Conservation (phyloP, 2,329 filamentous ascomycete species). For the Trichoderma endophyticum region DNA sequence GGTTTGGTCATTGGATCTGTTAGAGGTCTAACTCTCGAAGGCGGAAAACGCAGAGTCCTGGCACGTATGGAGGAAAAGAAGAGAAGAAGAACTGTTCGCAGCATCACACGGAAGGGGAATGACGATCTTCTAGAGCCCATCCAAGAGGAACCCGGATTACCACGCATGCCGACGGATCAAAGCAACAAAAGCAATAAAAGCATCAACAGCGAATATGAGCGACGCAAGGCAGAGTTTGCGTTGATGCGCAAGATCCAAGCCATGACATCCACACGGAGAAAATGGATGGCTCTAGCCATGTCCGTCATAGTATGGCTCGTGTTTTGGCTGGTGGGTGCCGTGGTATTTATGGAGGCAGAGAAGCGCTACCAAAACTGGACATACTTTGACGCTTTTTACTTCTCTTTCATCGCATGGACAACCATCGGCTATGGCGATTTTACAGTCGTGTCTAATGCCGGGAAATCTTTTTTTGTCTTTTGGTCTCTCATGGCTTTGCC, state of each 20-base stretch:
- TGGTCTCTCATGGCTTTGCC: conserved; percentile 86
- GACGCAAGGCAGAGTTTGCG: conserved; percentile 68
- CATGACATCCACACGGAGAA: conserved; percentile 60
- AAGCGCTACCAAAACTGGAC: conserved; percentile 56
- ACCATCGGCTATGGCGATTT: conserved; percentile 87
- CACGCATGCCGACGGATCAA: conserved; percentile 6
- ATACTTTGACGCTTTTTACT: conserved; percentile 83
- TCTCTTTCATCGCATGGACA: conserved; percentile 76
- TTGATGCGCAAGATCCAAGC: conserved; percentile 79
- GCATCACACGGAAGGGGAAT: conserved; percentile 44
- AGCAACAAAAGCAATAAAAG: conserved; percentile 35
- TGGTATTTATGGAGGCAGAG: conserved; percentile 63
- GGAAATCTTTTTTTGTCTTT: conserved; percentile 86
- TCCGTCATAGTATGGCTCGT: conserved; percentile 67
- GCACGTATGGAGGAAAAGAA: conserved; percentile 60
- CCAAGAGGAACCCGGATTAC: neutral
- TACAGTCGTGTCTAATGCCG: conserved; percentile 71
- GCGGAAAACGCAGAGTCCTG: conserved; percentile 49
- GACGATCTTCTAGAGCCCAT: conserved; percentile 48
- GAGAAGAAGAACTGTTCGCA: conserved; percentile 46
- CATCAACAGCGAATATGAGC: conserved; percentile 48
- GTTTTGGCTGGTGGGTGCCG: conserved; percentile 78
- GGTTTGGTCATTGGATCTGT: conserved; percentile 82
- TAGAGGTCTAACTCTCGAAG: conserved; percentile 60
- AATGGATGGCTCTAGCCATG: conserved; percentile 69